Conservation (phyloP, 1,139 yeast species). For the Lodderomyces orthopsilosis region DNA sequence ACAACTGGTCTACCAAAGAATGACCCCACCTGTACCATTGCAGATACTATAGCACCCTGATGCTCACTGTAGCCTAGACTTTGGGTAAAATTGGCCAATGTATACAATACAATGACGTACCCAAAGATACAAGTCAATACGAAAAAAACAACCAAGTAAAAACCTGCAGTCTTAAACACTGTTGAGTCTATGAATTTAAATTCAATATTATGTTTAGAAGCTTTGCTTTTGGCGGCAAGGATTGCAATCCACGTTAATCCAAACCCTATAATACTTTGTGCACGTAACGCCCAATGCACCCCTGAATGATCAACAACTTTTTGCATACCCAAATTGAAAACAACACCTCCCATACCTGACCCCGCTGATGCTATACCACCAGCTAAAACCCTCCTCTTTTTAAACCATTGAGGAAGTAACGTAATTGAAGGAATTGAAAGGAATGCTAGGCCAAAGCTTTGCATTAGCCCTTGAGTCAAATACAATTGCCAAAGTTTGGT, state of each 20-base stretch:
- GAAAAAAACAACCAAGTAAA: conserved; percentile 30
- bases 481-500: conserved; percentile 51
- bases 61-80: conserved; percentile 40
- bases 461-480: conserved; percentile 51
- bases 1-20: conserved; percentile 39
- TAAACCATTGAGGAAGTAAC: conserved; percentile 53
- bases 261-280: conserved; percentile 36
- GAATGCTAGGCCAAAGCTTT: conserved; percentile 48
- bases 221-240: conserved; percentile 22
- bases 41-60: conserved; percentile 44
- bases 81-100: conserved; percentile 43
- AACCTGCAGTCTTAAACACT: conserved; percentile 29
- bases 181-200: conserved; percentile 33
- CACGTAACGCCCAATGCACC: conserved; percentile 37
- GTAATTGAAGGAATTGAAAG: conserved; percentile 43
- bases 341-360: conserved; percentile 62
- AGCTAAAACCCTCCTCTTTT: conserved; percentile 53
- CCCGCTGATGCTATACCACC: conserved; percentile 59
- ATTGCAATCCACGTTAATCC: conserved; percentile 32
- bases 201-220: conserved; percentile 24
- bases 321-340: conserved; percentile 40
- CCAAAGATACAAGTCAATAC: conserved; percentile 43
- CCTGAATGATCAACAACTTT: conserved; percentile 24
- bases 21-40: conserved; percentile 45
- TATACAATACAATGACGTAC: conserved; percentile 44